These are phyloP conservation scores for Cryptosporidium canis DNA, from an alignment of 169 alveolate species.

Conservation along the genomic window DNA sequence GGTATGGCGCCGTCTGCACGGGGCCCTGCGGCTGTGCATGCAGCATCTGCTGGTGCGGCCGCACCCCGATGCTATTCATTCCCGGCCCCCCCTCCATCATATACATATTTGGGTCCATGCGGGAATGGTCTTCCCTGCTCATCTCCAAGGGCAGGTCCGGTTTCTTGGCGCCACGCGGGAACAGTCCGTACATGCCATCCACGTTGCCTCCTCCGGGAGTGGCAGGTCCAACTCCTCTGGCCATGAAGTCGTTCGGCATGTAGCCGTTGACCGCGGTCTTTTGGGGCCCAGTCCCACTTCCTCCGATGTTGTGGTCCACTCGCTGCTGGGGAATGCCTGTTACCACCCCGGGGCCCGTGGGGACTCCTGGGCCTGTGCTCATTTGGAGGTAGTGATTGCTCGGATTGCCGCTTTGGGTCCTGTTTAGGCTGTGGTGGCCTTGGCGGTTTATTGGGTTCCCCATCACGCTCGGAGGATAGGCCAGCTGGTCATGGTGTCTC, in stretches of 20 bases:
- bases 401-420: neutral
- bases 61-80: neutral
- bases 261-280: neutral
- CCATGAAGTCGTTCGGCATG: neutral
- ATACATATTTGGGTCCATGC: neutral
- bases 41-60: neutral
- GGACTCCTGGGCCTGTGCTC: neutral
- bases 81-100: neutral
- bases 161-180: neutral
- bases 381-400: neutral
- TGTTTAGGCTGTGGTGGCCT: neutral
- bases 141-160: neutral
- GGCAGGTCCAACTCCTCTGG: neutral
- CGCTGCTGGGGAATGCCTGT: neutral
- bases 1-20: neutral
- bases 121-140: neutral
- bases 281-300: neutral
- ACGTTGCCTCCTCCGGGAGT: neutral
- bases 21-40: neutral
- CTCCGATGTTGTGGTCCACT: neutral
- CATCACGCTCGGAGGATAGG: conserved; percentile 2
- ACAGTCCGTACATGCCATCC: neutral
- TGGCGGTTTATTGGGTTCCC: neutral
- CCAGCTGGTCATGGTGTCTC: neutral
- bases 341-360: neutral